Base-by-base conservation (phyloP, 371 early-diverging fungal species). In the Scutellospora calospora region DNA sequence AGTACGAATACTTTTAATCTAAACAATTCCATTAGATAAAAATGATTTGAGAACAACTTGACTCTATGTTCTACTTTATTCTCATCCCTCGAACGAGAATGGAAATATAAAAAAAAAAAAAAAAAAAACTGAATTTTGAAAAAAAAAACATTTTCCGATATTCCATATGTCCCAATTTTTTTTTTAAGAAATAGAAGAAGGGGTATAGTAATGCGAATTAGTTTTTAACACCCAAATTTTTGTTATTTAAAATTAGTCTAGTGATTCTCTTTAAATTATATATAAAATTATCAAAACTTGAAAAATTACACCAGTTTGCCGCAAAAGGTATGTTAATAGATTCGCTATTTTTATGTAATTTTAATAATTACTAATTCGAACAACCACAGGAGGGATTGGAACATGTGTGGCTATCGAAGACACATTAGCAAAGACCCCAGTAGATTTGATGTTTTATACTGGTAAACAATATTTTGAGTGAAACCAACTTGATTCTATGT, bases 401-500 rank as follows among this genome's bases (percentile, higher is more conserved):
- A 62, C 33, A 54, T 51, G 69, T 3, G 59, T 79, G 33, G 79
- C 79, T 8, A 79, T 35, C 22, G 52, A 68, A n/a, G 79, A 79
- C 35, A 79, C 69, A 12, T 18, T 33, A 31, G 79, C 79, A 18
- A 41, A 69, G 14, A 41, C 79, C 33, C 66, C 68, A 69, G 68
- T 35, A 33, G 79, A 79, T 54, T 79, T 79, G 25, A 79, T 79
- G 79, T 79, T 79, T 45, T 79, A 65, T 69, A 51, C 63, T 2
- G 79, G 71, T 79, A 49, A 41, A 25, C 11, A 38, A 51, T 16
- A 71, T 27, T 71, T 33, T 27, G 3, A 38, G 16, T 66, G 6
- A 16, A 20, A 66, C 2, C 18, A 5, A 4, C 11, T 72, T 72
- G 49, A 35, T 54, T 5, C 14, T 57, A 57, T 25, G 3, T 6